phyloP scores from a whole-genome alignment of 805 yeast species.

The Cyberlindnera samutprakarnensis region DNA sequence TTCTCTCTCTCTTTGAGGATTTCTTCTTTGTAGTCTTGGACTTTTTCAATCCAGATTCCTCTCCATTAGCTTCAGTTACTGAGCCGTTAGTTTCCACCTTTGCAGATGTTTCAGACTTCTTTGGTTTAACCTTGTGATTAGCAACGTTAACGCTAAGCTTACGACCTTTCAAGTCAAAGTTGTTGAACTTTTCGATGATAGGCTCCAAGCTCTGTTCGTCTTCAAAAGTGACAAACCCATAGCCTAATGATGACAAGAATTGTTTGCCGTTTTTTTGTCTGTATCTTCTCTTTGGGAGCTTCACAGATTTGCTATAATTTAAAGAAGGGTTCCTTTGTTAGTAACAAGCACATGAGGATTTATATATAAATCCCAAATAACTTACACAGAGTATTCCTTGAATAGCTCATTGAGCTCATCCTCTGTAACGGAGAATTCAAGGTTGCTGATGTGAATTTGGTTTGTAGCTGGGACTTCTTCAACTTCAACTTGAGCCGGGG shows the following conservation, averaged over 20 bases:
- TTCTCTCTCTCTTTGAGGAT: constrained; percentile 20
- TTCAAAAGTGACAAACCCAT: constrained; percentile 49
- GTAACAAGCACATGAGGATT: too few species aligned
- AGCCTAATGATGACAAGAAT: constrained; percentile 41
- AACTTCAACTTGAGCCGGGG: too few species aligned
- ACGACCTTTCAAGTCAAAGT: constrained; percentile 37
- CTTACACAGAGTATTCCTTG: constrained; percentile 32
- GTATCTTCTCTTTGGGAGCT: constrained; percentile 30
- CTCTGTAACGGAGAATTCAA: constrained; percentile 56
- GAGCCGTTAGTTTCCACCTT: background rate
- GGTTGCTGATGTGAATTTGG: constrained; percentile 52
- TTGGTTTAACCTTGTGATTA: constrained; percentile 28
- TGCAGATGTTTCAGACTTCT: background rate
- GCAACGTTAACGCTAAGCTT: constrained; percentile 47
- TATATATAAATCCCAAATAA: background rate
- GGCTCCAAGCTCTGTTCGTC: constrained; percentile 32
- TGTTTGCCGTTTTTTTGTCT: constrained; percentile 32
- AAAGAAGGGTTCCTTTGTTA: too few species aligned
- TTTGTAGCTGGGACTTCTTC: too few species aligned
- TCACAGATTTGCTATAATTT: constrained; percentile 1
- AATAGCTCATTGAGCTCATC: constrained; percentile 46
- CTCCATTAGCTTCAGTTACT: constrained; percentile 8
- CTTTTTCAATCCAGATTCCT: too few species aligned
- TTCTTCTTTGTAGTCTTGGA: too few species aligned
- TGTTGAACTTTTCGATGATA: constrained; percentile 35